A percentile compares a stretch with the other conserved stretches of the same genome.
These are phyloP conservation scores for Fallopia convolvulus DNA, from an alignment of 148 eudicot species.

Conservation along the genomic window DNA sequence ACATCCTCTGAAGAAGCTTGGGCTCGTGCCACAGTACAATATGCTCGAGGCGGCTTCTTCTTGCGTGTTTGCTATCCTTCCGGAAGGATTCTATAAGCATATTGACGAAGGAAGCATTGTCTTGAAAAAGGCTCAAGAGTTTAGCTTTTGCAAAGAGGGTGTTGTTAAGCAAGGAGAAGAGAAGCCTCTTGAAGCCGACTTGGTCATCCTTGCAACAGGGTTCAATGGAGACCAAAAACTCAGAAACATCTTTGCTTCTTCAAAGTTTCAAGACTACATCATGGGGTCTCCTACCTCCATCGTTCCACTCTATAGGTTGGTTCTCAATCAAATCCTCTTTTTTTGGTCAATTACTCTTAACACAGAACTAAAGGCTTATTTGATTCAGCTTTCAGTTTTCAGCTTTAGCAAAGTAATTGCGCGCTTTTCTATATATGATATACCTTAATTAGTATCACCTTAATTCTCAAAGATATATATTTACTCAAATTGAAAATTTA, in stretches of 20 bases:
- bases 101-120: neutral
- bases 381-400: too few species aligned
- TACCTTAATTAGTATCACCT: too few species aligned
- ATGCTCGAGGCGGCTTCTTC: neutral
- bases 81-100: neutral
- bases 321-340: neutral
- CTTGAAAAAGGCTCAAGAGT: neutral
- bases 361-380: too few species aligned
- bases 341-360: neutral
- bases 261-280: slow-evolving; percentile 24
- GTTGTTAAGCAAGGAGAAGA: slow-evolving; percentile 20
- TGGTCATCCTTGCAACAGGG: slow-evolving; percentile 64
- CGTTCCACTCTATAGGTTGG: slow-evolving; percentile 48
- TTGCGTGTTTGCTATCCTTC: slow-evolving; percentile 2
- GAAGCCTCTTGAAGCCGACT: slow-evolving; percentile 29
- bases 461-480: neutral
- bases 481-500: neutral
- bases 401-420: too few species aligned
- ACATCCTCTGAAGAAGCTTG: neutral
- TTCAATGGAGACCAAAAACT: slow-evolving; percentile 47
- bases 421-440: too few species aligned
- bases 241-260: slow-evolving; percentile 31
- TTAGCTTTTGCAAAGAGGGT: slow-evolving; percentile 24
- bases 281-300: slow-evolving; percentile 22
- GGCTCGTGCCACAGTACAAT: neutral